Evolutionary conservation across 257 asterid genomes (phyloP).

Genomic region (Handroanthus guayacan): DNA sequence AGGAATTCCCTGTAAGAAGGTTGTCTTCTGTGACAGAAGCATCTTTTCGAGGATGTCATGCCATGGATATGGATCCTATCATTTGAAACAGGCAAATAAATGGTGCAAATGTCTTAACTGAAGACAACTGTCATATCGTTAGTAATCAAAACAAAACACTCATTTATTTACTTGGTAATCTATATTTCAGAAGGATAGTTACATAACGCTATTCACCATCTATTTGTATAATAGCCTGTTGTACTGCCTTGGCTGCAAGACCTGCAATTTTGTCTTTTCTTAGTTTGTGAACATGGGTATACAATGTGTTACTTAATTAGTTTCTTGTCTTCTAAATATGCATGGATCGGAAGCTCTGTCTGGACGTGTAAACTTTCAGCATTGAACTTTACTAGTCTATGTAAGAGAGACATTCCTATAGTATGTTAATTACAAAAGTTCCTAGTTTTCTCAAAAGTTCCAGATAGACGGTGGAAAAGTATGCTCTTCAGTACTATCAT

Average conservation of each 20-base stretch:
- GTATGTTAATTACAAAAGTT: constrained; percentile 22
- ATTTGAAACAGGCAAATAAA: not conserved
- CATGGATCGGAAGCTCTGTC: not conserved
- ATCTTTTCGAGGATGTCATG: constrained; percentile 17
- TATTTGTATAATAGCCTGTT: not conserved
- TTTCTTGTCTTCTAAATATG: constrained; percentile 1
- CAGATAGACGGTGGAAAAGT: constrained; percentile 62
- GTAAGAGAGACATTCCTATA: constrained; percentile 26
- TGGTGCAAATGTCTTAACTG: constrained; percentile 8
- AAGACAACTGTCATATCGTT: constrained; percentile 20
- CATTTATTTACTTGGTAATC: constrained; percentile 9
- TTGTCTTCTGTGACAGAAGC: constrained; percentile 20
- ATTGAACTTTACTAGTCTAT: constrained; percentile 28
- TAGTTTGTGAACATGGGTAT: constrained; percentile 14
- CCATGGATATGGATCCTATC: constrained; percentile 22
- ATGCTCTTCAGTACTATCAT: constrained; percentile 62
- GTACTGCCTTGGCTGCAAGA: not conserved
- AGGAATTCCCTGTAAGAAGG: constrained; percentile 22
- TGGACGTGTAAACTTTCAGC: constrained; percentile 1
- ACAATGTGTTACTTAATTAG: constrained; percentile 10
- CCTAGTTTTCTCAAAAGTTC: constrained; percentile 50
- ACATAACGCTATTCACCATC: constrained; percentile 14
- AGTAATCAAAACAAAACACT: not conserved
- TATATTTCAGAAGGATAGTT: constrained; percentile 1
- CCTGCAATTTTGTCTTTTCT: not conserved